Evolutionary conservation across 2,329 filamentous ascomycete species (phyloP).

Genomic region (Colletotrichum sp.): DNA sequence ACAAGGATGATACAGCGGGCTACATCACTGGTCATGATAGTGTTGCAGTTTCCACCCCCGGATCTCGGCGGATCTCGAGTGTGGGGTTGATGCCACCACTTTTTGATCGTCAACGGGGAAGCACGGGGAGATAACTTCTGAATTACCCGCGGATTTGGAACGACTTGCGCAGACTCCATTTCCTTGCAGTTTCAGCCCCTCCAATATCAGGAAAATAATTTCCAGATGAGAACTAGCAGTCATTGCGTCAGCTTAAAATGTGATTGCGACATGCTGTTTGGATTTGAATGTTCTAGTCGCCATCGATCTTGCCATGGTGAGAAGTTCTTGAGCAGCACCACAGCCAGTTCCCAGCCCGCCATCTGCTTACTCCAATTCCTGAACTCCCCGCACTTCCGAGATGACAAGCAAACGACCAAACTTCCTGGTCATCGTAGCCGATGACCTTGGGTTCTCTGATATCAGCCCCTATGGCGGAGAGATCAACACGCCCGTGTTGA

Average conservation of each 20-base stretch:
- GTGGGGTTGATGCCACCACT: neutral
- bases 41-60: neutral
- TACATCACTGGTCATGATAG: neutral
- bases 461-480: constrained; percentile 34
- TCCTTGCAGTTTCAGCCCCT: neutral
- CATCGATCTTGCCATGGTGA: no score
- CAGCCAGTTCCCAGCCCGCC: neutral
- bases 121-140: neutral
- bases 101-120: neutral
- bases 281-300: neutral
- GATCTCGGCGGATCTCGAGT: neutral
- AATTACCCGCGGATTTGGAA: neutral
- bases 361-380: neutral
- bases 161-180: neutral
- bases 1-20: neutral
- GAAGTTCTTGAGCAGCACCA: neutral
- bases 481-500: constrained; percentile 35
- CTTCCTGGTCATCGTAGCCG: constrained; percentile 37
- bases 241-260: neutral
- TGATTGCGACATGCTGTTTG: neutral
- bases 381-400: neutral
- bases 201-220: neutral
- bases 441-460: constrained; percentile 38
- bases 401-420: constrained; percentile 29
- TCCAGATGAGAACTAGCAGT: neutral